Conservation (phyloP, 1,284 basidiomycete genomes). For the Ceratobasidium sp. region DNA sequence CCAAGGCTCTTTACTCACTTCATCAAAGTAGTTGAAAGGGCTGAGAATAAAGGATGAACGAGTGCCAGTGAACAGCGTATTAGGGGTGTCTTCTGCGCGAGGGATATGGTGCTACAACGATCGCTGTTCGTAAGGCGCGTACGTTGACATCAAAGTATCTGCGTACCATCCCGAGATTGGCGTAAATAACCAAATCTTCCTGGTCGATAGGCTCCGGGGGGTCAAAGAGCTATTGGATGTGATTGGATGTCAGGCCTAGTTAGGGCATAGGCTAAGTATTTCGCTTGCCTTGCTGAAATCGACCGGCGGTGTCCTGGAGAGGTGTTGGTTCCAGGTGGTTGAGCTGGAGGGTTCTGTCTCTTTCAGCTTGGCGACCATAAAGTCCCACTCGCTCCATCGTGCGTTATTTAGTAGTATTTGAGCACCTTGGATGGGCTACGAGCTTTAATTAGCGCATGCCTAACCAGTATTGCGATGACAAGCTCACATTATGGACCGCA, state of each 20-base stretch:
- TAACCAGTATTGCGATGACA: slow-evolving; percentile 37
- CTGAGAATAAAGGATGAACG: slow-evolving; percentile 60
- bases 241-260: background rate
- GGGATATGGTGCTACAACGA: slow-evolving; percentile 50
- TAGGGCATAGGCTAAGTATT: slow-evolving; percentile 49
- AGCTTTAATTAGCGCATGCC: slow-evolving; percentile 37
- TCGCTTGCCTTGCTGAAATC: slow-evolving; percentile 36
- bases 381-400: slow-evolving; percentile 69
- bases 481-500: slow-evolving; percentile 58
- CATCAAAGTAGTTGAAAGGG: slow-evolving; percentile 70
- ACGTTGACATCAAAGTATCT: background rate
- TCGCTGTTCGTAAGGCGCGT: background rate
- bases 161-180: slow-evolving; percentile 62
- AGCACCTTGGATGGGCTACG: slow-evolving; percentile 62
- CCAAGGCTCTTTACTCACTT: slow-evolving; percentile 45
- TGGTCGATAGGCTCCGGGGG: slow-evolving; percentile 62
- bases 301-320: slow-evolving; percentile 12
- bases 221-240: slow-evolving; percentile 59
- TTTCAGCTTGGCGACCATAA: slow-evolving; percentile 57
- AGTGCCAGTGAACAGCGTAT: slow-evolving; percentile 49
- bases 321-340: slow-evolving; percentile 37
- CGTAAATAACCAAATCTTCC: slow-evolving; percentile 67
- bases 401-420: slow-evolving; percentile 64
- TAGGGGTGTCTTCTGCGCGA: slow-evolving; percentile 65
- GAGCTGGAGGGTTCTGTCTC: slow-evolving; percentile 43